Evolutionary conservation across 306 rosid species (phyloP), one percentile per base, ranked within the genome.

Genomic region (Canavalia ensiformis): DNA sequence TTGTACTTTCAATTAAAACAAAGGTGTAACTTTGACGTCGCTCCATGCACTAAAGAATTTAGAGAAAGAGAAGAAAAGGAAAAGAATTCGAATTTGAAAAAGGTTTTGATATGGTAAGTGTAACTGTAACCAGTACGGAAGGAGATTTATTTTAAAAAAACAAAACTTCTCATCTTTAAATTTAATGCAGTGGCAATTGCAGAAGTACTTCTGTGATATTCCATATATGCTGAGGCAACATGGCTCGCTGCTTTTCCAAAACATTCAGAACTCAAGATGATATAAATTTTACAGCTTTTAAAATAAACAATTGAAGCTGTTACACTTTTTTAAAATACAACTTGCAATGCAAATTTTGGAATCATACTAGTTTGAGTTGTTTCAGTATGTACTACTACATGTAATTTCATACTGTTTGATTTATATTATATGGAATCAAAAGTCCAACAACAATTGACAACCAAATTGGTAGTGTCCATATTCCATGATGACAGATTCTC

Each of bases 351-450:
- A 49, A 49, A 49, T 28, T 13, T 30, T 1, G 11, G 33, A 55
- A 49, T 13, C 67, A 37, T 56, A 18, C 5, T 35, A 18, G 25
- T 18, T 18, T 18, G 25, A 18, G 25, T 18, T 0, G 4, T 63
- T 63, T 63, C 10, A 39, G n/a, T 39, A 13, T 39, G 7, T 18
- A 11, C 68, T 13, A 58, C 6, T 55, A 30, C 71, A 34, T 44
- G 29, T 39, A 35, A 54, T 41, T 8, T 49, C 46, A 39, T 60
- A 11, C 62, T 67, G 3, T 54, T 34, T 58, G 54, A 12, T 41
- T 64, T 45, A 29, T 29, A 69, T 34, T 45, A 29, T 29, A 69
- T 34, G 52, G 25, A 64, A 55, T 72, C 65, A 54, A 55, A 50
- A 63, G 28, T 33, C 1, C 25, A 31, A 7, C 12, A 56, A 29